Base-by-base conservation (phyloP, 345 rosid genomes). In the Anastatica hierochuntica region DNA sequence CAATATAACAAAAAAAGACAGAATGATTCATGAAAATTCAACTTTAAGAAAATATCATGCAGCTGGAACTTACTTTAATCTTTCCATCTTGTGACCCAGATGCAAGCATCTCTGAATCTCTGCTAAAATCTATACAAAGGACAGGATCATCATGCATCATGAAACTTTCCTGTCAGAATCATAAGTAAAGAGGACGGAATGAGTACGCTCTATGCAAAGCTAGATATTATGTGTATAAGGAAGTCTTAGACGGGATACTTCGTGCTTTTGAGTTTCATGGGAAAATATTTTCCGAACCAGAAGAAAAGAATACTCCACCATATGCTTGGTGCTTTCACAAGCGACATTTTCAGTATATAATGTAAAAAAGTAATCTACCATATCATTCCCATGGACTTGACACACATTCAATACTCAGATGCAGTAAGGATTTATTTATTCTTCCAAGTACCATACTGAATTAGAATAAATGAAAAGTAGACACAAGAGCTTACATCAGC, bases 111-210 rank as follows among this genome's bases (percentile, higher is more conserved):
- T 94, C 97, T 13, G 99, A 94, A 53, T 92, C 99, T 77, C 85
- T 80, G 76, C 99, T 92, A 74, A 88, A 88, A 68, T 94, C 94
- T 76, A 88, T 77, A 76, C 94, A 88, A 38, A 94, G 90, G 66
- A 88, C 89, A 44, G 95, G 86, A 56, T 88, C 95, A 56, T 94
- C 97, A 56, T 94, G 99, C 97, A 94, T 85, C 97, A 94, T 94
- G 76, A 94, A 88, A 55, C 87, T 80, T 76, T 94, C 97, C 99
- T 88, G 87, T 61, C 66, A 67, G 51, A 69, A 54, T 56, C n/a
- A n/a, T 18, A 31, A 56, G 38, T 14, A 54, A 51, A 34, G 62
- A 12, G 69, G 38, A 33, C n/a, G 63, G 43, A 33, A 51, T 51
- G 37, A 33, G 29, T 49, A 61, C 17, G n/a, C 35, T 41, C 37